Base-by-base conservation (phyloP, 2,329 filamentous ascomycete species). In the Alternaria arbusti region DNA sequence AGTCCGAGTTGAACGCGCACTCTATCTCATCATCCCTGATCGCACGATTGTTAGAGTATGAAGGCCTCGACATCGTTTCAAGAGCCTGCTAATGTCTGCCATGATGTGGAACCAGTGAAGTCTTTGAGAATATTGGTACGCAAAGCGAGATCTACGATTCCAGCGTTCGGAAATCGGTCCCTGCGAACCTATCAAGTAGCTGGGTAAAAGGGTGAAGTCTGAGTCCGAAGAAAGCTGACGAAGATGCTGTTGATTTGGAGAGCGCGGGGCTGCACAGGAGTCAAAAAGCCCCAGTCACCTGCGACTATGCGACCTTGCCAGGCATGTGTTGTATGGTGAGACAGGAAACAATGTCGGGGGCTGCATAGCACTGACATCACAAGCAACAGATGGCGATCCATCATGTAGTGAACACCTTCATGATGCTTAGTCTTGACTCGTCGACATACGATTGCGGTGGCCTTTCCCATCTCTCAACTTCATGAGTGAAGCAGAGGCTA, bases 21-120 rank as follows among this genome's bases (percentile, higher is more conserved):
- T 36, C 4, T 36, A n/a, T n/a, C 1, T 0, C 7, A 5, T 36
- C 15, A 36, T 9, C 1, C 15, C 32, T n/a, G 15, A 36, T 36
- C 13, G 7, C 15, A n/a, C 0, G 7, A n/a, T 1, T 36, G 15
- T 1, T 4, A n/a, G 1, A 1, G 7, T 36, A 36, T 36, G 15
- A 40, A 17, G 15, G 36, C 36, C 8, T n/a, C 15, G 4, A 40
- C 15, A 17, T 40, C 15, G 5, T 40, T 1, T 17, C 4, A 17
- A 10, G 15, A 40, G 15, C 10, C 15, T 2, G n/a, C 36, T 17
- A 17, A 17, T 10, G 0, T 1, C 36, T 40, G 15, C 36, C 15
- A 40, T 40, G 9, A 40, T 11, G 36, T 10, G 5, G 1, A 0
- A 40, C 4, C 9, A 17, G n/a, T 40, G 15, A 17, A 17, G n/a